Evolutionary conservation across 2,329 filamentous ascomycete species (phyloP).

Genomic region (Diaporthe sp.): DNA sequence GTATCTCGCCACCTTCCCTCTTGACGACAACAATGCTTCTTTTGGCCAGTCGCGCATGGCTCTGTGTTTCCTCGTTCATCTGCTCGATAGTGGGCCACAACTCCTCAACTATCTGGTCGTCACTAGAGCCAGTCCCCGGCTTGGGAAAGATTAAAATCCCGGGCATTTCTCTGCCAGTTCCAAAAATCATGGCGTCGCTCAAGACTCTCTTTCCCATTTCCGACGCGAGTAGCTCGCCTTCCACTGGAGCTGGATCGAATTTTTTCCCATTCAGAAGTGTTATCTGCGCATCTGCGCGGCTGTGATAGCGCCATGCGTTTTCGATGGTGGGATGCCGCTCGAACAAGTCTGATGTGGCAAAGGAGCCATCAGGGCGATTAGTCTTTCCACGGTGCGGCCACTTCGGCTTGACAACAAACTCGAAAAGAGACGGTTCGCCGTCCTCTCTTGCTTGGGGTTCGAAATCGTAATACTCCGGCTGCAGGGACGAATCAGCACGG

Average conservation of each 20-base stretch:
- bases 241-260: constrained; percentile 74
- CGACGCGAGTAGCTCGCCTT: constrained; percentile 63
- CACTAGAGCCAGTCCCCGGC: constrained; percentile 42
- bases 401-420: constrained; percentile 66
- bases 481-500: constrained; percentile 50
- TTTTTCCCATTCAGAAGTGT: constrained; percentile 77
- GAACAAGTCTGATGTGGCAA: constrained; percentile 75
- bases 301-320: constrained; percentile 73
- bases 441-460: constrained; percentile 55
- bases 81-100: constrained; percentile 60
- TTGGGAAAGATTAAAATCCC: constrained; percentile 68
- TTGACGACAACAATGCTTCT: constrained; percentile 65
- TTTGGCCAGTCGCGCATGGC: constrained; percentile 63
- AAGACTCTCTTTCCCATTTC: constrained; percentile 54
- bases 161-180: constrained; percentile 67
- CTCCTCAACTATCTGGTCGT: constrained; percentile 54
- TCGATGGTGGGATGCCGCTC: constrained; percentile 63
- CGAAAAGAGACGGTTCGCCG: constrained; percentile 52
- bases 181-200: constrained; percentile 72
- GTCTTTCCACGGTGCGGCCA: constrained; percentile 73
- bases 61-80: constrained; percentile 63
- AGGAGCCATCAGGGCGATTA: constrained; percentile 72
- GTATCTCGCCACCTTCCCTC: constrained; percentile 43
- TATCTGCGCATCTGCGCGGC: constrained; percentile 72
- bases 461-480: constrained; percentile 56